These are phyloP conservation scores for Serendipita sp. DNA, from an alignment of 768 basidiomycete genomes.

Conservation along the genomic window DNA sequence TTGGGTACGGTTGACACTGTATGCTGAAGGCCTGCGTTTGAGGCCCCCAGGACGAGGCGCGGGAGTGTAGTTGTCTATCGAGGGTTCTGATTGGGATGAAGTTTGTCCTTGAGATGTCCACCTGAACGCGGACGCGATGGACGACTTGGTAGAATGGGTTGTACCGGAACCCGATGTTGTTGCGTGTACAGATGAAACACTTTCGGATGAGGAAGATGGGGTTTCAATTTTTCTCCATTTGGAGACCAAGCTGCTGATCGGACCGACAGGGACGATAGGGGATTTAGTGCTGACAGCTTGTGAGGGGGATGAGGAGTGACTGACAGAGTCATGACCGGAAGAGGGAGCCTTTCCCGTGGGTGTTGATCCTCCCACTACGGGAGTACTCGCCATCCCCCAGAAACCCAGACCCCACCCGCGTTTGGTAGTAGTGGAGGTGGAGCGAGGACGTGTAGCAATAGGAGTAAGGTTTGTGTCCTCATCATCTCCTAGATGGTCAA, in stretches of 20 bases:
- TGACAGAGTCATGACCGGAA: neutral
- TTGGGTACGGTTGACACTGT: neutral
- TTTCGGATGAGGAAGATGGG: neutral
- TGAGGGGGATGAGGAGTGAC: neutral
- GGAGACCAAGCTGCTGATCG: slow-evolving; percentile 7
- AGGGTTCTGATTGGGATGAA: neutral
- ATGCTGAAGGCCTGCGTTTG: neutral
- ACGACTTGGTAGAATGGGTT: neutral
- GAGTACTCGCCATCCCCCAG: slow-evolving; percentile 8
- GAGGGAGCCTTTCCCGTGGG: slow-evolving; percentile 2
- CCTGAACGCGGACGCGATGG: neutral
- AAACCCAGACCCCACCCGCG: slow-evolving; percentile 11
- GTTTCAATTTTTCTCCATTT: neutral
- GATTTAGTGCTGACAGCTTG: neutral
- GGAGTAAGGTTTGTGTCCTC: neutral
- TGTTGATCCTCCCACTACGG: neutral
- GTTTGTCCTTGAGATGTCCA: neutral
- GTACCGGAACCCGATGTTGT: neutral
- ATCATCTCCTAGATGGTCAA: neutral
- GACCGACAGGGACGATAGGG: neutral
- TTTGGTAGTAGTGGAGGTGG: neutral
- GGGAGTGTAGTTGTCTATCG: neutral
- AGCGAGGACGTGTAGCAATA: slow-evolving; percentile 6
- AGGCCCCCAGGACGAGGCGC: neutral
- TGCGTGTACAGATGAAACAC: too few species aligned